Evolutionary conservation across 202 grass and related monocot species (phyloP), one percentile per base, ranked within the genome.

Genomic region (Bolboschoenoplectus hybrid): DNA sequence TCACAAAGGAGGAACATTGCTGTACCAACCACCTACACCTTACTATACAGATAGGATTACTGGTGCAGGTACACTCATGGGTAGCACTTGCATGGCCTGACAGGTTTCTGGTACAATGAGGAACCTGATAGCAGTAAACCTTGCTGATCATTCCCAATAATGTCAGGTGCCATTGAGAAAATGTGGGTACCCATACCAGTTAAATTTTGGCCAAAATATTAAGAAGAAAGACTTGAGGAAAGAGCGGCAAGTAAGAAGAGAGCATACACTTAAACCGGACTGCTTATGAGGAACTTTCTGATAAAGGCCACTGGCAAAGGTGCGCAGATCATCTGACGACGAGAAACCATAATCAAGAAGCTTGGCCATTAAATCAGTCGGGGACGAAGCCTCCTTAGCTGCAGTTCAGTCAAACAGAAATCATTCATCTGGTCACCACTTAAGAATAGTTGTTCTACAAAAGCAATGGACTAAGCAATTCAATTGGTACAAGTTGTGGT

Each of bases 341-440:
- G 89, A 65, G 85, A 89, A 89, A 34, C 93, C 93, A 19, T 87
- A 93, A 38, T 98, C 93, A 0, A 95, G 87, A 34, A 98, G 89
- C 82, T 91, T 98, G 61, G 77, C 67, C 39, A 83, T 69, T 39
- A 98, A 89, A 43, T 93, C 89, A 3, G 38, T 84, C 0, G 95
- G 76, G 4, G 95, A 98, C 5, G 90, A 87, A 84, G 87, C 91
- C 62, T 98, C 90, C 85, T 93, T 95, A 2, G 93, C 94, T 97
- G 83, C 17, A 57, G 2, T 66, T 14, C 11, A 20, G 68, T 8
- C 6, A 47, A 78, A 84, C 11, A 40, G 41, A 87, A 64, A 63
- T 63, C 60, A 63, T 63, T 60, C 3, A 63, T 63, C 2, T 2
- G 8, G 7, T 8, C 60, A 63, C 9, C 56, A 66, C 11, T 49